These are phyloP conservation scores for Malassezia dermatis DNA, from an alignment of 1,284 basidiomycete genomes.

Conservation along the genomic window DNA sequence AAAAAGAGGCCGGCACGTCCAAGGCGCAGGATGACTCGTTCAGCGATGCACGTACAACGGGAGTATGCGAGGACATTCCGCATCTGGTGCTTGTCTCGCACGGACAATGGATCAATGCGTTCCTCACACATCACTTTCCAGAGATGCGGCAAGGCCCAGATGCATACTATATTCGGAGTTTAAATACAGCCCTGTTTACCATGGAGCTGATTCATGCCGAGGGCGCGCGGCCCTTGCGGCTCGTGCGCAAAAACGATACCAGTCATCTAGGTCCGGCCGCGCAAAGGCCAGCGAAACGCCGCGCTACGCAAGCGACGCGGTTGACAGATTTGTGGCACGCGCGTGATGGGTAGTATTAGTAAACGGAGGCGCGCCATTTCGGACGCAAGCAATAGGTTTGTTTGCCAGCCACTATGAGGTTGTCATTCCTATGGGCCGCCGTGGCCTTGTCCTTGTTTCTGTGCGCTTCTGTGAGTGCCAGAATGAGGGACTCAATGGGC, in stretches of 20 bases:
- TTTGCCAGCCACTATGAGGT: slow-evolving; percentile 4
- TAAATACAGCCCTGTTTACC: slow-evolving; percentile 13
- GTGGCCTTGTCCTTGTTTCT: neutral
- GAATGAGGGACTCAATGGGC: neutral
- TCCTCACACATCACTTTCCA: slow-evolving; percentile 13
- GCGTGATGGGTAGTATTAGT: neutral
- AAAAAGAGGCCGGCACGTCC: neutral
- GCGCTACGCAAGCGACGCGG: slow-evolving; percentile 3
- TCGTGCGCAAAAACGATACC: slow-evolving; percentile 11
- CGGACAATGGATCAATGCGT: slow-evolving; percentile 40
- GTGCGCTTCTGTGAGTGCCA: neutral
- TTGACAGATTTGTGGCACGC: slow-evolving; percentile 7
- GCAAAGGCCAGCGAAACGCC: neutral
- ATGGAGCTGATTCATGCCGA: neutral
- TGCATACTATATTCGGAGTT: slow-evolving; percentile 12
- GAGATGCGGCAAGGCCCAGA: neutral
- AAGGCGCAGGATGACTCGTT: neutral
- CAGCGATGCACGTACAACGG: neutral
- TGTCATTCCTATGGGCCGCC: neutral
- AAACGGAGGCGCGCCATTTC: neutral
- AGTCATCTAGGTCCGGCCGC: slow-evolving; percentile 2
- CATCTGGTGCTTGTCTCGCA: slow-evolving; percentile 37
- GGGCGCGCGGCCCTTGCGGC: neutral
- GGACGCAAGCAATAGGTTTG: neutral
- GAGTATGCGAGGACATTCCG: neutral